Percentiles rank a stretch among this genome's conserved stretches.
These are phyloP conservation scores for Geotrichum siamense DNA, from an alignment of 1,139 yeast genomes.

Conservation along the genomic window DNA sequence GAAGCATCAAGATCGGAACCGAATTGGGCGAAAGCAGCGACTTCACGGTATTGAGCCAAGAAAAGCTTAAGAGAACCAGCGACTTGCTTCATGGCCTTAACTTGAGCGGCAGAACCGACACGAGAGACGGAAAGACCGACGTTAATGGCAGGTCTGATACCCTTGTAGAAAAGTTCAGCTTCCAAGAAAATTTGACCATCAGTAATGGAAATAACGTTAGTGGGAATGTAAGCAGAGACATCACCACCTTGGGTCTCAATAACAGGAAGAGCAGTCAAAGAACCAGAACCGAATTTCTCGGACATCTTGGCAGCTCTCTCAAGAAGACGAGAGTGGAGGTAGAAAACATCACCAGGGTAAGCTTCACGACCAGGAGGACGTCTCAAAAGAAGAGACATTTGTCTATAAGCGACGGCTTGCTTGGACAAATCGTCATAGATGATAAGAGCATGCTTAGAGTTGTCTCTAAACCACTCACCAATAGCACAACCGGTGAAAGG, in stretches of 20 bases:
- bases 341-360: constrained; percentile 96
- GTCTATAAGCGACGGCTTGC: constrained; percentile 99
- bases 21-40: constrained; percentile 99
- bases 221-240: constrained; percentile 96
- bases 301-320: constrained; percentile 98
- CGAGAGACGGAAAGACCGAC: constrained; percentile 99
- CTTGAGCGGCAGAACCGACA: constrained; percentile 99
- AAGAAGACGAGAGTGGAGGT: constrained; percentile 90
- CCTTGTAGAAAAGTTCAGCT: constrained; percentile 99
- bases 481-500: constrained; percentile 99
- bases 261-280: constrained; percentile 92
- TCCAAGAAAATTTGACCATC: constrained; percentile 98
- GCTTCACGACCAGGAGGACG: constrained; percentile 98
- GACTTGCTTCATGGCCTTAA: constrained; percentile 99
- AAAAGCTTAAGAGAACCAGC: constrained; percentile 99
- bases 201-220: constrained; percentile 94
- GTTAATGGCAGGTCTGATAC: constrained; percentile 99
- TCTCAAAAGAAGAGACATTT: constrained; percentile 93
- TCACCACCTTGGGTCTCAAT: constrained; percentile 99
- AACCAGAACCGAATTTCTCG: constrained; percentile 83
- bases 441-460: constrained; percentile 95
- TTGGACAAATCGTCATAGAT: constrained; percentile 97
- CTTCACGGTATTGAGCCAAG: constrained; percentile 99
- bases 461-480: constrained; percentile 99
- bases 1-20: constrained; percentile 99